Conservation (phyloP, 176 grass and related monocot species). For the Aegilops speltoides region DNA sequence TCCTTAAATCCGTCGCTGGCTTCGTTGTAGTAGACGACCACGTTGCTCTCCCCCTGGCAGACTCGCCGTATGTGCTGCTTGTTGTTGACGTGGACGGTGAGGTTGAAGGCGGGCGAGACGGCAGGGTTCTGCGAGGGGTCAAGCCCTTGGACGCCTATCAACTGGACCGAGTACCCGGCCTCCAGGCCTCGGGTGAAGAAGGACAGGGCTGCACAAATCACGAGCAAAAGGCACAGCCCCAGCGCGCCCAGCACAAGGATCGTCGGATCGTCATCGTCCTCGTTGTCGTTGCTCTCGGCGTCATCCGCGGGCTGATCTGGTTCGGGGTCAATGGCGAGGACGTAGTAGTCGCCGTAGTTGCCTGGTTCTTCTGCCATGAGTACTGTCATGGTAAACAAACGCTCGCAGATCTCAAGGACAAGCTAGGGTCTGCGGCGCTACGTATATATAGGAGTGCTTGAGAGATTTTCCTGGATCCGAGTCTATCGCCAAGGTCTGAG, state of each 20-base stretch:
- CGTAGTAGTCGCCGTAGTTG: too few relatives aligned
- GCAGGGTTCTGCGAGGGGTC: too few relatives aligned
- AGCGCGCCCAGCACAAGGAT: background rate
- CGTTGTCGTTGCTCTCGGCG: background rate
- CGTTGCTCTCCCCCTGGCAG: background rate
- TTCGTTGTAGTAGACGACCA: background rate
- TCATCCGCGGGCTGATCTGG: background rate
- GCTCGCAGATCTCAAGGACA: too few relatives aligned
- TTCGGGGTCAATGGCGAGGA: too few relatives aligned
- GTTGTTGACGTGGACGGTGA: background rate
- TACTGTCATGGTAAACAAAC: too few relatives aligned
- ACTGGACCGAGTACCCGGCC: too few relatives aligned
- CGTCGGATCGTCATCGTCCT: background rate
- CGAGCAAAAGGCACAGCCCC: background rate
- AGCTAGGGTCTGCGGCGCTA: background rate
- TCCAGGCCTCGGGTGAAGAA: too few relatives aligned
- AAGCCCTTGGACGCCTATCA: too few relatives aligned
- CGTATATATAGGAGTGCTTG: background rate
- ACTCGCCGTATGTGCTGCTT: background rate
- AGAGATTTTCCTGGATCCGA: background rate
- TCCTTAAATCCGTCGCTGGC: background rate
- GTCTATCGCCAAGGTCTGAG: too few relatives aligned
- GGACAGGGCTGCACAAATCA: too few relatives aligned
- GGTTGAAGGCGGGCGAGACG: too few relatives aligned
- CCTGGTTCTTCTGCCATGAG: too few relatives aligned